Evolutionary conservation across 2,329 filamentous ascomycete genomes (phyloP).

Genomic region (Mycosphaerella arachidis): DNA sequence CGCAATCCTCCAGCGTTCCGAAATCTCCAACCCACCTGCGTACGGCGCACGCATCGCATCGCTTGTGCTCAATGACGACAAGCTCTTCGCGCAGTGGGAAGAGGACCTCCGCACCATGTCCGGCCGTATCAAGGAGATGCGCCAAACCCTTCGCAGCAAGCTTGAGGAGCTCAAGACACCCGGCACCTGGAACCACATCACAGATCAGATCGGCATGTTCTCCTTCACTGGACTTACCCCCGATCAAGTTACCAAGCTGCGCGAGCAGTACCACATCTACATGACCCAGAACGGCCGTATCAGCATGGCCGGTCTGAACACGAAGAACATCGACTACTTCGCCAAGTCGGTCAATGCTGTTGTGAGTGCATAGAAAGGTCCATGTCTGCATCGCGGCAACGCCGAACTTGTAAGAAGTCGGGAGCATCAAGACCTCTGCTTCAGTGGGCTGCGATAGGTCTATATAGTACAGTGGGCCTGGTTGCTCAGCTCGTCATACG

Average conservation of each 20-base stretch:
- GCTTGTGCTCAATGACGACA: constrained; percentile 74
- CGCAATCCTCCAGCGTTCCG: constrained; percentile 88
- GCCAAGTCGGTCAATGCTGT: constrained; percentile 84
- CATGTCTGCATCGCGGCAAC: too few relatives aligned
- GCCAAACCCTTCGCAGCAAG: constrained; percentile 68
- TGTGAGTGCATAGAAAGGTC: constrained; percentile 48
- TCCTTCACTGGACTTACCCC: constrained; percentile 80
- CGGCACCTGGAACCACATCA: constrained; percentile 94
- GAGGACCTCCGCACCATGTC: constrained; percentile 90
- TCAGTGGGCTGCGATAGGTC: not conserved
- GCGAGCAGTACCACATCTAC: constrained; percentile 70
- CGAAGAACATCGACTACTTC: constrained; percentile 86
- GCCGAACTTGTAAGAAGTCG: not conserved
- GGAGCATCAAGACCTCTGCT: not conserved
- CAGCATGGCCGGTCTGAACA: constrained; percentile 97
- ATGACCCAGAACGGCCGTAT: constrained; percentile 98
- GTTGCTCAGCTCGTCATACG: not conserved
- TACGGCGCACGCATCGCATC: constrained; percentile 89
- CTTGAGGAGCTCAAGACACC: constrained; percentile 83
- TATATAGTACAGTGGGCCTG: not conserved
- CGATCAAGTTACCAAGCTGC: constrained; percentile 66
- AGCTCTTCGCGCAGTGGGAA: constrained; percentile 87
- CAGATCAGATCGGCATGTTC: constrained; percentile 99
- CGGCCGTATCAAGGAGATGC: constrained; percentile 90
- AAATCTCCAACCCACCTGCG: constrained; percentile 94